Conservation (phyloP, 2,329 filamentous ascomycete species). For the Fusarium brevicatenulatum region DNA sequence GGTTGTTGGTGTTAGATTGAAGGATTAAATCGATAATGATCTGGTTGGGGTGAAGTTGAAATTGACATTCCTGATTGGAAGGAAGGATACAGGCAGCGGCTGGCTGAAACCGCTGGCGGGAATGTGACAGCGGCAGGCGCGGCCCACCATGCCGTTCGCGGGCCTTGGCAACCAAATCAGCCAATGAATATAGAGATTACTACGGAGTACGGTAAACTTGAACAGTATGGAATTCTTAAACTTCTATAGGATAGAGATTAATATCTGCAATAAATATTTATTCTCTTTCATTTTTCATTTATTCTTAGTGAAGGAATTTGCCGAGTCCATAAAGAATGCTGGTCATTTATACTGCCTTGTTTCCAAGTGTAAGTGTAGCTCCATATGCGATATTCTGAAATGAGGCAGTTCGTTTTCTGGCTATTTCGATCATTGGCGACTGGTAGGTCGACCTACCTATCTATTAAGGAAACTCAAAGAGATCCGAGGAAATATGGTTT, state of each 20-base stretch:
- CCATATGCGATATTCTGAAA: not conserved
- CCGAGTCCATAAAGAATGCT: not conserved
- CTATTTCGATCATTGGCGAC: not conserved
- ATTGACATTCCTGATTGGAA: constrained; percentile 29
- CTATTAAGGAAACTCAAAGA: too few relatives aligned
- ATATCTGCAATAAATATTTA: not conserved
- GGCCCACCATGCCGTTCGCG: constrained; percentile 14
- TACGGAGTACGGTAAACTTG: not conserved
- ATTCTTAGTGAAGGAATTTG: not conserved
- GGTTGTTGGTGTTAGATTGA: too few relatives aligned
- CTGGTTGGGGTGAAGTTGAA: constrained; percentile 26
- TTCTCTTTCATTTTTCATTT: not conserved
- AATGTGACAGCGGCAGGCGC: constrained; percentile 10
- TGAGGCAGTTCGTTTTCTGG: not conserved
- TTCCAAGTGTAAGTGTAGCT: not conserved
- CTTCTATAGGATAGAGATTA: not conserved
- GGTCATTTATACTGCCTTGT: not conserved
- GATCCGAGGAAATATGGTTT: too few relatives aligned
- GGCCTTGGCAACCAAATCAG: not conserved
- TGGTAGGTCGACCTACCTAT: too few relatives aligned
- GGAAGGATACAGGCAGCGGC: not conserved
- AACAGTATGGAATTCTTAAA: not conserved
- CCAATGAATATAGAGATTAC: not conserved
- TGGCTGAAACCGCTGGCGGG: not conserved
- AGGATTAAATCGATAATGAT: not conserved